Conservation (phyloP, 1,284 basidiomycete genomes). For the Irpex sp. region DNA sequence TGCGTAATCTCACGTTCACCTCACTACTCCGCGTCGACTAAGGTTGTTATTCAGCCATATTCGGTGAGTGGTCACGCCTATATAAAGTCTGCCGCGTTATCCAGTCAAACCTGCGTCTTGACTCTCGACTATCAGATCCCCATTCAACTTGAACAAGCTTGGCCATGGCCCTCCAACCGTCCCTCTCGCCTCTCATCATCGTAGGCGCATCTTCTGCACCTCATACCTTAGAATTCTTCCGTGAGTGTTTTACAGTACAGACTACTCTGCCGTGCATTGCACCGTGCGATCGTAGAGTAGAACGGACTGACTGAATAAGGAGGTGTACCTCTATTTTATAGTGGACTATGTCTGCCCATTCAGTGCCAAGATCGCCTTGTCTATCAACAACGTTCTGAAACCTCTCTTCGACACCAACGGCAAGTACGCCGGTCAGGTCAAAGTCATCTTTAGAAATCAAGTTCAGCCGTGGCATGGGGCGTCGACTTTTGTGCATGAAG, state of each 20-base stretch:
- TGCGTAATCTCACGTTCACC: too few species aligned
- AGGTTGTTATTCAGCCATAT: too few species aligned
- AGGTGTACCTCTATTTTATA: constrained; percentile 21
- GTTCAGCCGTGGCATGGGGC: constrained; percentile 83
- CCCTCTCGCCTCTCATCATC: constrained; percentile 69
- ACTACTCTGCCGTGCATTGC: neutral
- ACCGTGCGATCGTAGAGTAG: neutral
- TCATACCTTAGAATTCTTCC: constrained; percentile 83
- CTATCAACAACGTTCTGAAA: constrained; percentile 58
- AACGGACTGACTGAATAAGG: too few species aligned
- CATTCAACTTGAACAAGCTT: too few species aligned
- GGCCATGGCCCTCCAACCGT: constrained; percentile 80
- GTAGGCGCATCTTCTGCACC: constrained; percentile 63
- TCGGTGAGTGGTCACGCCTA: too few species aligned
- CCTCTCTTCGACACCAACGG: constrained; percentile 60
- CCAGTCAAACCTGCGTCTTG: too few species aligned
- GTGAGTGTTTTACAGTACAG: constrained; percentile 36
- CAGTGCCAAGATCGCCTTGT: constrained; percentile 61
- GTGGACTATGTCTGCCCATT: constrained; percentile 90
- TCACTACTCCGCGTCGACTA: too few species aligned
- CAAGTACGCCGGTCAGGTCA: constrained; percentile 74
- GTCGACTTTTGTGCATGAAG: constrained; percentile 79
- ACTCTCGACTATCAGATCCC: too few species aligned
- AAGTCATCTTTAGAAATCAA: constrained; percentile 77
- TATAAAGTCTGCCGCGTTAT: too few species aligned